A percentile compares a stretch with the other conserved stretches of the same genome.
Evolutionary conservation across 106 monocot genomes (phyloP).

Genomic region (Posidonia australis): DNA sequence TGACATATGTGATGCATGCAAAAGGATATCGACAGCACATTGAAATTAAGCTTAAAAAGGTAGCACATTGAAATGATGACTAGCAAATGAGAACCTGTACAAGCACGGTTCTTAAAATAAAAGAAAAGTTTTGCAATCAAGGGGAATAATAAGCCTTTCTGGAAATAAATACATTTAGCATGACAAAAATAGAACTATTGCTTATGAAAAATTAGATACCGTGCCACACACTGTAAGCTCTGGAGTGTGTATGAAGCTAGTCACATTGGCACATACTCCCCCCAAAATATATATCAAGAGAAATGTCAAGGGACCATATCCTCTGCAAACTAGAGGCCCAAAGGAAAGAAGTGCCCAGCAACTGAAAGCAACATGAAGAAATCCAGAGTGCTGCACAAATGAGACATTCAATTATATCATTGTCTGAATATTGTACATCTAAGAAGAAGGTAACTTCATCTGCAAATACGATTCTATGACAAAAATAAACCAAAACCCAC

Average conservation of each 20-base stretch:
- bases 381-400: constrained; percentile 65
- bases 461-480: not conserved
- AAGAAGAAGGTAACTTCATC: not conserved
- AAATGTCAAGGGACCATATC: constrained; percentile 67
- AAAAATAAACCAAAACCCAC: no score
- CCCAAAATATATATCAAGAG: constrained; percentile 72
- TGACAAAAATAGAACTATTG: not conserved
- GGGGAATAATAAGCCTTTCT: not conserved
- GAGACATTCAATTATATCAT: not conserved
- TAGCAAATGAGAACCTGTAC: not conserved
- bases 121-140: not conserved
- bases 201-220: constrained; percentile 15
- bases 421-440: no score
- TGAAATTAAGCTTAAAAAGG: not conserved
- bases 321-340: constrained; percentile 62
- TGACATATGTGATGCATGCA: not conserved
- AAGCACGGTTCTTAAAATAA: not conserved
- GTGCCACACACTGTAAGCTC: constrained; percentile 79
- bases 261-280: constrained; percentile 68
- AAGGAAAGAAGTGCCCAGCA: constrained; percentile 62
- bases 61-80: not conserved
- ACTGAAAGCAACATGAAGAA: constrained; percentile 63
- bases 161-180: not conserved
- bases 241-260: constrained; percentile 67
- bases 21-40: no score